Evolutionary conservation across 2,329 filamentous ascomycete genomes (phyloP), one percentile per base, ranked within the genome.

Genomic region (Lasiodiplodia sp.): DNA sequence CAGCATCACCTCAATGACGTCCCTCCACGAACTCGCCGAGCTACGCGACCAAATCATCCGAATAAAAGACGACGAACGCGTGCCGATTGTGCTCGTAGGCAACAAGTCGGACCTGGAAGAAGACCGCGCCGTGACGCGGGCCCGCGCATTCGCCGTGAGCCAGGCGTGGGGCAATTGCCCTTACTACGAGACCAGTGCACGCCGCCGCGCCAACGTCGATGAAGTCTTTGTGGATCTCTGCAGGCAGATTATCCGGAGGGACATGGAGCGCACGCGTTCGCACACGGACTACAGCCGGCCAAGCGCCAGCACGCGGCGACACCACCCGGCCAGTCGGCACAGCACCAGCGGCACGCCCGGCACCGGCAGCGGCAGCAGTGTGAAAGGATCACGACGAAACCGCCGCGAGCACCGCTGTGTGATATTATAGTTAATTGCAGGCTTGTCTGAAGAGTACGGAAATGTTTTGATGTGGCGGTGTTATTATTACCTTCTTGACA

Each of bases 91-190:
- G 62, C 92, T 97, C 70, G 93, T 96, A 57, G 93, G 93, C 71
- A 97, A 97, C 85, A 97, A 97, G 81, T 92, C 91, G 70, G 93
- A 97, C 76, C 86, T 97, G 53, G 93, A 96, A 80, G 93, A 97
- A 77, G 92, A 94, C 78, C 89, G 93, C 37, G 88, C 87, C 23
- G 92, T 97, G 10, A 89, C 91, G 14, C 88, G 93, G 64, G 90
- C 91, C 70, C 90, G 90, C 73, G 94, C 92, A 5, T 97, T 97
- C 77, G 87, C 91, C 38, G 87, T 96, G 71, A 94, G 92, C n/a
- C 92, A 96, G 76, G 87, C 87, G 75, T 97, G 94, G 94, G 91
- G 91, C 23, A 90, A 90, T 73, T 92, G 92, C 44, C 94, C 94
- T 0, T 97, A 97, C 79, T 97, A 97, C 77, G 94, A 97, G 82